Conservation (phyloP, 129 eudicot species). For the Pittosporum tobira region DNA sequence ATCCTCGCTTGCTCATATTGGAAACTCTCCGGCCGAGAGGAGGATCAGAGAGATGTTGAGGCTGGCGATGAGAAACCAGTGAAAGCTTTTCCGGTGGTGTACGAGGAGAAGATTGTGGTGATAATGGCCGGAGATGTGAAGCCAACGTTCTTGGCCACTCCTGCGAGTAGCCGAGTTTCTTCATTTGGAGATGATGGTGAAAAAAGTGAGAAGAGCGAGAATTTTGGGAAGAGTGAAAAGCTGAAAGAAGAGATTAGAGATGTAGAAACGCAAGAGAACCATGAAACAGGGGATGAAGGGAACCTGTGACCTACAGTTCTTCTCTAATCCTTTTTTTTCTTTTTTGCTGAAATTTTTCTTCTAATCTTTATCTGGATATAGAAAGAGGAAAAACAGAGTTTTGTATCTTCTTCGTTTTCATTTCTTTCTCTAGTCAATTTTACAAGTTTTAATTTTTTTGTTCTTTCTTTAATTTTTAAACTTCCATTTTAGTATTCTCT, state of each 20-base stretch:
- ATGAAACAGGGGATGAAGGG: no score
- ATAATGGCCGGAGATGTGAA: slow-evolving; percentile 69
- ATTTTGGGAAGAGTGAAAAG: background rate
- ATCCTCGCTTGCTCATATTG: slow-evolving; percentile 65
- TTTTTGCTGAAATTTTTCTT: no score
- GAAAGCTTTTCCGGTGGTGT: slow-evolving; percentile 24
- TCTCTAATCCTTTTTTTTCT: no score
- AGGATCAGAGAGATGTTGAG: slow-evolving; percentile 28
- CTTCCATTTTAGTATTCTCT: no score
- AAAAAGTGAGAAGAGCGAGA: background rate
- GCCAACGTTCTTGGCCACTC: slow-evolving; percentile 66
- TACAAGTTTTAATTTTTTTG: no score
- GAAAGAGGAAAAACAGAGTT: no score
- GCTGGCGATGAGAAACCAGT: slow-evolving; percentile 27
- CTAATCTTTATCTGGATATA: no score
- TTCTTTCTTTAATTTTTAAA: no score
- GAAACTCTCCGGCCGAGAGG: slow-evolving; percentile 30
- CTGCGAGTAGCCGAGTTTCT: slow-evolving; percentile 16
- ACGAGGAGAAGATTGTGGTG: slow-evolving; percentile 56
- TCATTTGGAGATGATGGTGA: slow-evolving; percentile 4
- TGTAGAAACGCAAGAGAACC: background rate
- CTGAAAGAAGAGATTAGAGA: background rate
- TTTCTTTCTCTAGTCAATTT: no score
- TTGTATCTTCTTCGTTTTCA: no score
- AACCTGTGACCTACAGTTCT: no score